phyloP scores from a whole-genome alignment of 768 basidiomycete species.

The Tylopilus sp. region DNA sequence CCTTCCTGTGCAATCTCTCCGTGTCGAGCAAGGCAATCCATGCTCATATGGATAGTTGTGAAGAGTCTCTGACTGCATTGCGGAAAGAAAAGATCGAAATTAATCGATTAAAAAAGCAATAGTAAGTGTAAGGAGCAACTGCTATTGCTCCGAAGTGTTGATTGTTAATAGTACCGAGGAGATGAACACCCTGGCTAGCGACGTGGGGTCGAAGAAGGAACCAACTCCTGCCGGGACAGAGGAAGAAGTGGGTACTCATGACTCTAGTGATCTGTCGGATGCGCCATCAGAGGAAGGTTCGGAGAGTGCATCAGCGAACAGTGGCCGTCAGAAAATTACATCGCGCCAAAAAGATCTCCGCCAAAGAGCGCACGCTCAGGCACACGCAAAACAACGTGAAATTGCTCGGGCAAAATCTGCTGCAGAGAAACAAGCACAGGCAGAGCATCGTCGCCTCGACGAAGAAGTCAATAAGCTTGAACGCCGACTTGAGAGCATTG shows the following conservation, averaged over 20 bases:
- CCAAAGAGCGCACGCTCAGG: slow-evolving; percentile 49
- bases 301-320: slow-evolving; percentile 50
- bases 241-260: slow-evolving; percentile 59
- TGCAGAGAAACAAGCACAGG: slow-evolving; percentile 74
- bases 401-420: slow-evolving; percentile 74
- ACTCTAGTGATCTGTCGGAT: slow-evolving; percentile 73
- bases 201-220: slow-evolving; percentile 47
- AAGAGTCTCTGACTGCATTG: slow-evolving; percentile 84
- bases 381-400: slow-evolving; percentile 77
- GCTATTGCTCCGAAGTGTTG: slow-evolving; percentile 12
- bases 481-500: slow-evolving; percentile 78
- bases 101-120: slow-evolving; percentile 83
- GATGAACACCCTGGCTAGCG: slow-evolving; percentile 61
- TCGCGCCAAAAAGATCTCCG: slow-evolving; percentile 51
- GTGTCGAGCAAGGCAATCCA: slow-evolving; percentile 89
- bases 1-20: slow-evolving; percentile 86
- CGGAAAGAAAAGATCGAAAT: slow-evolving; percentile 96
- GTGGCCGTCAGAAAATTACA: slow-evolving; percentile 40
- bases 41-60: slow-evolving; percentile 85
- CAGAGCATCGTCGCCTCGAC: slow-evolving; percentile 79
- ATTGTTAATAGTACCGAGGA: slow-evolving; percentile 57
- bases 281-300: slow-evolving; percentile 58
- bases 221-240: slow-evolving; percentile 38
- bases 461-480: slow-evolving; percentile 87
- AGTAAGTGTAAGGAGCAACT: slow-evolving; percentile 50